Evolutionary conservation across 345 rosid genomes (phyloP), one percentile per base, ranked within the genome.

Genomic region (Reutealis trisperma): DNA sequence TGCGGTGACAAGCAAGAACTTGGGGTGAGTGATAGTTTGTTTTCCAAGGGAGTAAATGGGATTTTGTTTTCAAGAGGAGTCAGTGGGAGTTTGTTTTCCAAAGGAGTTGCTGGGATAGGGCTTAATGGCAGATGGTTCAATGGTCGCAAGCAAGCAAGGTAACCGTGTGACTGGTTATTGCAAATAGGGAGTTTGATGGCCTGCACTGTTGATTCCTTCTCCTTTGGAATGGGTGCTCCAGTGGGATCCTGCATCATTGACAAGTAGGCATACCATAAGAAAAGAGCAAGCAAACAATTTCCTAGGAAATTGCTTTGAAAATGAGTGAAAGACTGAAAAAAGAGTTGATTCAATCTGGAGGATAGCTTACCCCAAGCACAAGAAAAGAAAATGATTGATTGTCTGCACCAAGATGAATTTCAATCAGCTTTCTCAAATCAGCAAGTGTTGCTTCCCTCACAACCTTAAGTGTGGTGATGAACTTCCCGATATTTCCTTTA

Each of bases 341-440:
- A 11, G 67, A 13, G 37, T 11, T 7, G 15, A 24, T 8, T 25
- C 34, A 61, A 58, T 58, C 27, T 13, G 30, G 27, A 8, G 37
- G 21, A 51, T 15, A 11, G 47, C 85, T 44, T 83, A 90, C 92
- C 89, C 88, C 93, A 34, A 85, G 90, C 30, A 80, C 85, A 70
- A 91, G 85, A 80, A 91, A 90, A 68, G 79, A 73, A 72, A 90
- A 90, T 21, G 86, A 80, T 76, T 80, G 86, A 77, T 86, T 86
- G 74, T 87, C 92, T 71, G 85, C 83, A 45, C 81, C 92, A 67
- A 90, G 90, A 83, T 90, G 79, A 71, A 88, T 92, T 79, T 90
- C 91, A 44, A 90, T 83, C 76, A 91, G 89, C 89, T 91, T 90
- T 86, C 94, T 78, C 81, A 91, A 80, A 71, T 92, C 94, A 75